Evolutionary conservation across 495 filamentous ascomycete species (phyloP), one percentile per base, ranked within the genome.

Genomic region (Cercophora sp.): DNA sequence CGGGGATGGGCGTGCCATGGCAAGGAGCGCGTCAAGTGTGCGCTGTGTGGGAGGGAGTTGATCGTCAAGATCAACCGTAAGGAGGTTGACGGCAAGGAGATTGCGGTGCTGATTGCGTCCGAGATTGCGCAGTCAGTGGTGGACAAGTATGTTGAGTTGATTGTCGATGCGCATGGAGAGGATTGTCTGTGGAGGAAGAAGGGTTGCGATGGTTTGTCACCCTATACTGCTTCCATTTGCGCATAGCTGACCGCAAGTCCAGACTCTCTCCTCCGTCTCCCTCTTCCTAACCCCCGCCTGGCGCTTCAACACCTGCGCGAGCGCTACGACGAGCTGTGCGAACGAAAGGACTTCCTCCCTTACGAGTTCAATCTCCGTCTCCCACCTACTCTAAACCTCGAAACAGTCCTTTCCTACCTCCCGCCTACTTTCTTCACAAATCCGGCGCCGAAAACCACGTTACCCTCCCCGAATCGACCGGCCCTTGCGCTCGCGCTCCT

Each of bases 1-100:
- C 77, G 87, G 25, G 93, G 93, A 2, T 98, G 93, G 93, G 77
- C 83, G 2, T 96, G 92, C 63, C 80, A 85, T 18, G 87, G 85
- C 57, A 83, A 82, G 58, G 87, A 93, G 67, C 83, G 85, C 9
- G 91, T 97, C 31, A 79, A 79, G 20, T 98, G 93, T 68, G 83
- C 82, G 25, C 81, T 91, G 4, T 97, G 93, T 64, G 83, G 83
- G 54, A 81, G 83, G 53, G 87, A 93, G 57, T 75, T 96, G 20
- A 79, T 89, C 2, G 86, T 98, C 22, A 87, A 84, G 65, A 73
- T 94, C 13, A 90, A 87, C 42, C 78, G 82, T 23, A 80, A 81
- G 59, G 80, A 84, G 56, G 77, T 81, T 25, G 82, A 85, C 57
- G 75, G 85, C 48, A 82, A 78, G 56, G 80, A 85, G 72, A 79